A percentile compares a stretch with the other conserved stretches of the same genome.
These are phyloP conservation scores for Kuraishia piskuri DNA, from an alignment of 805 yeast genomes.

Conservation along the genomic window DNA sequence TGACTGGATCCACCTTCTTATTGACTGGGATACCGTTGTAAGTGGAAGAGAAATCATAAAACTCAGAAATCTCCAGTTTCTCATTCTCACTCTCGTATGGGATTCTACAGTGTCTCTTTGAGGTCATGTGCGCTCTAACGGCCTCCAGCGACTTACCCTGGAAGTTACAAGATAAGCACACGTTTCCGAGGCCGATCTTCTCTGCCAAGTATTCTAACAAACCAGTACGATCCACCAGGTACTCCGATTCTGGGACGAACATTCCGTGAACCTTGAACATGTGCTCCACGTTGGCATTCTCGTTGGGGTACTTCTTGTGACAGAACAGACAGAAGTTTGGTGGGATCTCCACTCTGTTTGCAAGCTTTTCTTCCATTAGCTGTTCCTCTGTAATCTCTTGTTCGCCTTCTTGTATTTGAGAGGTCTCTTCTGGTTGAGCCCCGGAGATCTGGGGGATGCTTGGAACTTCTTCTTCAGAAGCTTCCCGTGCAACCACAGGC, in stretches of 20 bases:
- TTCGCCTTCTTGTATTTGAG: not conserved
- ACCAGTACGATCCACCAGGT: constrained; percentile 61
- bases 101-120: constrained; percentile 80
- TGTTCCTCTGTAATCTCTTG: constrained; percentile 30
- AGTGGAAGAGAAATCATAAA: constrained; percentile 75
- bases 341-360: constrained; percentile 38
- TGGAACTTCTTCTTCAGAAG: not conserved
- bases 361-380: constrained; percentile 34
- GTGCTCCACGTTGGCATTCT: constrained; percentile 49
- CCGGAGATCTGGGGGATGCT: constrained; percentile 6
- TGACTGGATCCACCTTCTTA: constrained; percentile 19
- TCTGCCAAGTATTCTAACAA: constrained; percentile 70
- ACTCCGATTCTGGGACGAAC: constrained; percentile 76
- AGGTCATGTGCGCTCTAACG: constrained; percentile 78
- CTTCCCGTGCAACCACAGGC: constrained; percentile 4
- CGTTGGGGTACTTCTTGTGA: constrained; percentile 23
- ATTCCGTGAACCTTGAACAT: constrained; percentile 79
- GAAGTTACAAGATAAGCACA: constrained; percentile 75
- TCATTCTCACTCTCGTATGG: constrained; percentile 84
- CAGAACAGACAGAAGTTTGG: constrained; percentile 44
- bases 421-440: not conserved
- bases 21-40: constrained; percentile 25
- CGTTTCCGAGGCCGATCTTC: constrained; percentile 72
- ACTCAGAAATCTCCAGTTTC: constrained; percentile 64
- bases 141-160: constrained; percentile 82